Base-by-base conservation (phyloP, 768 basidiomycete genomes). In the Kwoniella botswanensis region DNA sequence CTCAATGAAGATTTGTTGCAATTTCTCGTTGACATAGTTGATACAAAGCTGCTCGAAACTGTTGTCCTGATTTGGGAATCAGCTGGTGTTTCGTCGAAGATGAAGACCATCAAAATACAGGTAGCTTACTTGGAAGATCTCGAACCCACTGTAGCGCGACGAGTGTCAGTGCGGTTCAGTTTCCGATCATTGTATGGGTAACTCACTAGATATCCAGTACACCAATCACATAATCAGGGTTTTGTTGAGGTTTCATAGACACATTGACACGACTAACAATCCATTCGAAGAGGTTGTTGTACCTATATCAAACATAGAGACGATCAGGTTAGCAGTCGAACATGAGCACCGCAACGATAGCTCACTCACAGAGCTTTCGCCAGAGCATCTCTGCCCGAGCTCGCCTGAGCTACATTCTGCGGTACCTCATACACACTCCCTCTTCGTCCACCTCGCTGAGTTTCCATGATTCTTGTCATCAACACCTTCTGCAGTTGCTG, bases 11-110 rank as follows among this genome's bases (percentile, higher is more conserved):
- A 98, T 99, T 82, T 96, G 96, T 78, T 99, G 96, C 26, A 99
- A 88, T 85, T 99, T 99, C 85, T 99, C 97, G 87, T 99, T 99
- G 86, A 98, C 97, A 79, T 99, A 99, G 86, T 99, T 99, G 88
- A 99, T 99, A 86, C 97, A 99, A 21, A 99, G 89, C 84, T 99
- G 94, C 66, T 83, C 82, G 64, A 83, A 83, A 55, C 79, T 80
- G 76, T 83, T 83, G 63, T 83, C 79, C 68, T 83, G 74, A 9
- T 17, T 42, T 9, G 18, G 21, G 11, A 17, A 18, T 71, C 56
- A 71, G 69, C 43, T 43, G 22, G 15, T 17, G 15, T 6, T 50
- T 18, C 29, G 3, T 35, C 7, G 12, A 29, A 13, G 22, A 18
- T 5, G 35, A 18, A 22, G 43, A 43, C 41, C 11, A 12, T 15